phyloP scores from a whole-genome alignment of 148 eudicot species.

The Mesembryanthemum crystallinum region DNA sequence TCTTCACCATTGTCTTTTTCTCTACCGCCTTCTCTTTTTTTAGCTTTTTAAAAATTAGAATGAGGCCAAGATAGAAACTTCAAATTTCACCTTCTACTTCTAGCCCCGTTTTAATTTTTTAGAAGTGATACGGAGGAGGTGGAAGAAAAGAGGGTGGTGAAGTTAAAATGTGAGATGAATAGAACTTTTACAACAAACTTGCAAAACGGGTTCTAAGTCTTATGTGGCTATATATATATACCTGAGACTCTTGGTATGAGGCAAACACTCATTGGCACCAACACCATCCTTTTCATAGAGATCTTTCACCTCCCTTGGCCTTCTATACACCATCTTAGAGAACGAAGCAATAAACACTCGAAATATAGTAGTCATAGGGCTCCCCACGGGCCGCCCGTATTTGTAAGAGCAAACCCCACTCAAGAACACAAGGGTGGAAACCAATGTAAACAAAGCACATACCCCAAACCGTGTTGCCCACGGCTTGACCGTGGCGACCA shows the following conservation, averaged over 20 bases:
- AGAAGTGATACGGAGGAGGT: too few species aligned
- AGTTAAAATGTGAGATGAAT: too few species aligned
- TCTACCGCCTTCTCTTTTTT: too few species aligned
- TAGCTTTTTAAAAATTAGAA: too few species aligned
- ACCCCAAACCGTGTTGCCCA: conserved; percentile 53
- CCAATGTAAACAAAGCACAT: conserved; percentile 36
- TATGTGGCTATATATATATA: too few species aligned
- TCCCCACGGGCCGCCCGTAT: conserved; percentile 33
- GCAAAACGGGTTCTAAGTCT: too few species aligned
- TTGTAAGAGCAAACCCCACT: conserved; percentile 27
- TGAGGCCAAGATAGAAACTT: too few species aligned
- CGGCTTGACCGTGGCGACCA: conserved; percentile 38
- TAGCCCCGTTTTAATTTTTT: too few species aligned
- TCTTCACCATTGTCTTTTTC: too few species aligned
- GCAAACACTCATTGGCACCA: not conserved
- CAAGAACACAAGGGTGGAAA: conserved; percentile 34
- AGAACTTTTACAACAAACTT: too few species aligned
- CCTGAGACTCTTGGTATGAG: conserved; percentile 34
- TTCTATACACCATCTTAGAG: conserved; percentile 23
- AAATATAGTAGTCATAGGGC: conserved; percentile 36
- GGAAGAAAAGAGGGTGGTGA: too few species aligned
- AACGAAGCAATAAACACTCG: conserved; percentile 45
- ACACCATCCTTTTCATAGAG: conserved; percentile 27
- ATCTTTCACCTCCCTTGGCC: conserved; percentile 25
- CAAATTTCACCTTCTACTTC: too few species aligned